Conservation (phyloP, 345 rosid species). For the Streptanthus diversifolius region DNA sequence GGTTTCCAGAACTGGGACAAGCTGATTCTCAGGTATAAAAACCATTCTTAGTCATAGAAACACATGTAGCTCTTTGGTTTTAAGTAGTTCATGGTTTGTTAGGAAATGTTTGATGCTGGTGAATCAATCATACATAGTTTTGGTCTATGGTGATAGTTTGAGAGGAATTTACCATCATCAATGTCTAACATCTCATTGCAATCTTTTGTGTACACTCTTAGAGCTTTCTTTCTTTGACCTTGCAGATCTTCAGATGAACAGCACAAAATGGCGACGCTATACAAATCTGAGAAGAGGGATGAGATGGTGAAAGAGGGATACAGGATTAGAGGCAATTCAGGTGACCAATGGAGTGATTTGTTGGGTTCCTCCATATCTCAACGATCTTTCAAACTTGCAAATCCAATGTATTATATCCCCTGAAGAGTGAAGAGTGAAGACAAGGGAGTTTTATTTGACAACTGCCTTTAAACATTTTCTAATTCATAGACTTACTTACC, state of each 20-base stretch:
- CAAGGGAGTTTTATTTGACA: neutral
- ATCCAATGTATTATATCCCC: conserved; percentile 83
- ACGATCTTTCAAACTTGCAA: conserved; percentile 85
- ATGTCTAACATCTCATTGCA: neutral
- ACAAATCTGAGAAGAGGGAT: conserved; percentile 69
- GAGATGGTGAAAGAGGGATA: conserved; percentile 72
- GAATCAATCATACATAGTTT: neutral
- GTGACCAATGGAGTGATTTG: conserved; percentile 96
- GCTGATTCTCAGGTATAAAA: conserved; percentile 73
- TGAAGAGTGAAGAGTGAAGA: conserved; percentile 30
- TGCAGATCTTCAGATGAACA: conserved; percentile 57
- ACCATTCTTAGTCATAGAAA: neutral
- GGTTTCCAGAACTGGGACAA: conserved; percentile 81
- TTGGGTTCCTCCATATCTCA: conserved; percentile 54
- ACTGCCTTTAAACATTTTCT: neutral
- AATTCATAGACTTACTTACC: neutral
- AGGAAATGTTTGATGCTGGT: too few species aligned
- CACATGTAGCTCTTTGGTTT: neutral
- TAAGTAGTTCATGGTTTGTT: neutral
- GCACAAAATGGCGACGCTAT: conserved; percentile 48
- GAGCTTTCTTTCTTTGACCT: neutral
- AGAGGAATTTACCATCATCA: neutral
- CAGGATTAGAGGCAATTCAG: conserved; percentile 76
- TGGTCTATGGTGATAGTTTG: neutral
- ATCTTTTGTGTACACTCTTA: neutral